phyloP scores from a whole-genome alignment of 2,329 filamentous ascomycete genomes.

The Nemania serpens region DNA sequence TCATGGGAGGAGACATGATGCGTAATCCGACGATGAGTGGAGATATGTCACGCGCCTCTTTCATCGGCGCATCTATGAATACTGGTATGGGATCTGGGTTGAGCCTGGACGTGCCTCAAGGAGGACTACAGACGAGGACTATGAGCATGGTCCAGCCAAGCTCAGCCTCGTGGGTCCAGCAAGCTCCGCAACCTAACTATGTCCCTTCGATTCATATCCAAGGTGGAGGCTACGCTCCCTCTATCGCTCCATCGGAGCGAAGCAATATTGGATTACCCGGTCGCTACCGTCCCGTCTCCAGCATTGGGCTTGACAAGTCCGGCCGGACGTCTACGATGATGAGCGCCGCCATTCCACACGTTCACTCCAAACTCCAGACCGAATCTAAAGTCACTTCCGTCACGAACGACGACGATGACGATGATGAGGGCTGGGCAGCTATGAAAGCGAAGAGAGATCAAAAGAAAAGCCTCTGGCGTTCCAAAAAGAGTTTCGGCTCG shows the following conservation, averaged over 20 bases:
- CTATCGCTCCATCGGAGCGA: conserved; percentile 92
- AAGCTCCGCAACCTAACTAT: conserved; percentile 49
- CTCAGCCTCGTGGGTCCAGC: conserved; percentile 62
- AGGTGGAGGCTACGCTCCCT: conserved; percentile 75
- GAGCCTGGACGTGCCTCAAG: conserved; percentile 50
- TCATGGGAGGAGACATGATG: conserved; percentile 31
- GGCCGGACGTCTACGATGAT: conserved; percentile 52
- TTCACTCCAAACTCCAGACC: conserved; percentile 46
- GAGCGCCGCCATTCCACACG: conserved; percentile 47
- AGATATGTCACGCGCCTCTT: conserved; percentile 20
- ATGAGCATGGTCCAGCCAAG: conserved; percentile 85
- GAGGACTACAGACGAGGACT: conserved; percentile 62
- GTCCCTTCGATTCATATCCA: conserved; percentile 56
- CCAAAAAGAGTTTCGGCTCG: conserved; percentile 59
- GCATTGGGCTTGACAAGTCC: conserved; percentile 49
- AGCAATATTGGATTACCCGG: conserved; percentile 91
- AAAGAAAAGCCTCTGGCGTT: conserved; percentile 68
- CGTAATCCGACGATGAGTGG: conserved; percentile 40
- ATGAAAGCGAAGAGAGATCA: conserved; percentile 72
- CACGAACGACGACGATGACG: conserved; percentile 61
- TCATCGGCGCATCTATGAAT: conserved; percentile 32
- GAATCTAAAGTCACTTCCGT: conserved; percentile 48
- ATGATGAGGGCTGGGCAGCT: conserved; percentile 71
- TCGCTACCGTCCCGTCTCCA: conserved; percentile 87
- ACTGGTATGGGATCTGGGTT: conserved; percentile 50